These are phyloP conservation scores for Colletotrichum truncatum DNA, from an alignment of 2,329 filamentous ascomycete species.

Conservation along the genomic window DNA sequence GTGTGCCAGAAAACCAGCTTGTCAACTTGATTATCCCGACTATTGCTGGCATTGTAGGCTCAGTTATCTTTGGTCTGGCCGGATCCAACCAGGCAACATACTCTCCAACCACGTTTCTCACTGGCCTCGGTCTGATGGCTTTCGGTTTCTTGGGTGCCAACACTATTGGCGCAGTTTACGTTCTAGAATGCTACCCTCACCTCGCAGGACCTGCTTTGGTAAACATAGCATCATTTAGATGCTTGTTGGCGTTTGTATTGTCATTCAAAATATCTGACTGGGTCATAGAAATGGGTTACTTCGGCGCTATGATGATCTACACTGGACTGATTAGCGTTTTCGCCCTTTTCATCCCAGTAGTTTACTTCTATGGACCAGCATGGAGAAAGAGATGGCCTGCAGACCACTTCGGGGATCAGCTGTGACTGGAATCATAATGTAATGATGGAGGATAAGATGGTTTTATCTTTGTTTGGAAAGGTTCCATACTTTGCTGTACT, in stretches of 20 bases:
- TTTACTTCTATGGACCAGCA: slow-evolving; percentile 33
- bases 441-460: too few species aligned
- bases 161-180: slow-evolving; percentile 40
- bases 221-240: slow-evolving; percentile 41
- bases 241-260: slow-evolving; percentile 39
- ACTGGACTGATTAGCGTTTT: slow-evolving; percentile 41
- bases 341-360: slow-evolving; percentile 38
- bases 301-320: slow-evolving; percentile 40
- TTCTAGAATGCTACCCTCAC: slow-evolving; percentile 43
- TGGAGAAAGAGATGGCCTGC: slow-evolving; percentile 24
- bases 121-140: slow-evolving; percentile 37
- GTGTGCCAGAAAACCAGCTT: slow-evolving; percentile 45
- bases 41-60: slow-evolving; percentile 36
- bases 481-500: too few species aligned
- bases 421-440: too few species aligned
- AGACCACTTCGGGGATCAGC: slow-evolving; percentile 10
- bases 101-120: slow-evolving; percentile 35
- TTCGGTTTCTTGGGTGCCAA: slow-evolving; percentile 39
- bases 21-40: slow-evolving; percentile 41
- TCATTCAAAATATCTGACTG: slow-evolving; percentile 38
- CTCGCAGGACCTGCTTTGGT: slow-evolving; percentile 40
- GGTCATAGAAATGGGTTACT: slow-evolving; percentile 37
- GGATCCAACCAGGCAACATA: slow-evolving; percentile 37
- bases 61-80: slow-evolving; percentile 42
- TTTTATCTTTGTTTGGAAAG: too few species aligned